Evolutionary conservation across 2,329 filamentous ascomycete species (phyloP), one percentile per base, ranked within the genome.

Genomic region (Penicillium verrucosum): DNA sequence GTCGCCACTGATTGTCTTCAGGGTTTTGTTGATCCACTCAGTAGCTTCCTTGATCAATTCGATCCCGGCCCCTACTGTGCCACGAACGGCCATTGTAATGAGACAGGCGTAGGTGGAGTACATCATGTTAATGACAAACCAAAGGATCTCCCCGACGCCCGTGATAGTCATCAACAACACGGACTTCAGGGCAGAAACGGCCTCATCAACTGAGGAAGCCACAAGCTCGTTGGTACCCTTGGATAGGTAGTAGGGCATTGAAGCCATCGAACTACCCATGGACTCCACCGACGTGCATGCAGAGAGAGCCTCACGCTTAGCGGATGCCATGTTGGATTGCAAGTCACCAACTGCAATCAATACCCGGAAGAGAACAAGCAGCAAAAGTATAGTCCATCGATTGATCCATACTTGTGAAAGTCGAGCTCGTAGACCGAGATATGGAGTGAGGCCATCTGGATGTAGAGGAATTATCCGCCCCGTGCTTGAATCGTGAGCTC

Each of bases 371-470:
- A 99, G 86, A 54, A 97, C 87, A 52, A 99, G 85, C 57, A 96
- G 75, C 46, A 97, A 81, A 46, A 99, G 82, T 58, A 97, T 81
- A 38, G 94, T 97, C 94, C 94, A 99, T 75, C 90, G 85, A 80
- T 99, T 97, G 78, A 99, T 87, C 92, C 93, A 97, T 74, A 95
- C 83, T 80, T 99, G 94, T 51, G 94, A 97, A 68, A 97, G 83
- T 68, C 92, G 88, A 67, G 93, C 88, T 69, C 87, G 86, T 70
- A 97, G 85, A 67, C 92, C 92, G 61, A 99, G 89, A 74, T 97
- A 97, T 60, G 94, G 93, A 62, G 92, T 97, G 70, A 89, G 82
- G 70, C 85, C 85, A 74, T 85, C 82, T 61, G 89, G 86, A 72
- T 85, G 82, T 70, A 80, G 75, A 75, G 82, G 80, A 77, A 81